Conservation (phyloP, 164 flowering plant genomes). For the Pachysandra terminalis region DNA sequence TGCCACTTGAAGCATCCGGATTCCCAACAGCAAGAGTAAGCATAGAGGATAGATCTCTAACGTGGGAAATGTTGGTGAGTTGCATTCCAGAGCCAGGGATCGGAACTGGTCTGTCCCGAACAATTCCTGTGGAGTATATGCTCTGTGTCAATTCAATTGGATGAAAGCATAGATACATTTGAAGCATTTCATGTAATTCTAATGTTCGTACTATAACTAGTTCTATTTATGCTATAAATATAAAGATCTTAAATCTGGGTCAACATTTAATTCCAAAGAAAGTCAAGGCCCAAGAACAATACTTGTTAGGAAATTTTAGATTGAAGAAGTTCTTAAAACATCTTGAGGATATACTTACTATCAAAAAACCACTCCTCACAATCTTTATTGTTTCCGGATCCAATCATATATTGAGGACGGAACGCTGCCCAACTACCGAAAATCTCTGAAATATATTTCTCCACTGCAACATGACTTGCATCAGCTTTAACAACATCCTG, state of each 20-base stretch:
- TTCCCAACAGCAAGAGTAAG: constrained; percentile 81
- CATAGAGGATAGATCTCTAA: constrained; percentile 87
- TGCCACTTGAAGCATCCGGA: constrained; percentile 58
- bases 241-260: too few relatives aligned
- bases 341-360: constrained; percentile 44
- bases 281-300: too few relatives aligned
- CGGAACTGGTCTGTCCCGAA: constrained; percentile 80
- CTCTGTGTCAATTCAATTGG: background rate
- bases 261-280: too few relatives aligned
- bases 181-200: too few relatives aligned
- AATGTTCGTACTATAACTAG: too few relatives aligned
- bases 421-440: constrained; percentile 74
- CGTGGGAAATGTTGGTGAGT: constrained; percentile 90
- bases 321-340: background rate
- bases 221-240: too few relatives aligned
- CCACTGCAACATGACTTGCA: constrained; percentile 89
- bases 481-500: constrained; percentile 87
- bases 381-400: constrained; percentile 98
- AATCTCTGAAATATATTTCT: constrained; percentile 68
- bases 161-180: too few relatives aligned
- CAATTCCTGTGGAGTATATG: constrained; percentile 57
- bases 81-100: constrained; percentile 99
- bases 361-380: constrained; percentile 99
- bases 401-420: constrained; percentile 99
- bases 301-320: background rate